Base-by-base conservation (phyloP, 352 stramenopile genomes). In the Phytophthora sp. region DNA sequence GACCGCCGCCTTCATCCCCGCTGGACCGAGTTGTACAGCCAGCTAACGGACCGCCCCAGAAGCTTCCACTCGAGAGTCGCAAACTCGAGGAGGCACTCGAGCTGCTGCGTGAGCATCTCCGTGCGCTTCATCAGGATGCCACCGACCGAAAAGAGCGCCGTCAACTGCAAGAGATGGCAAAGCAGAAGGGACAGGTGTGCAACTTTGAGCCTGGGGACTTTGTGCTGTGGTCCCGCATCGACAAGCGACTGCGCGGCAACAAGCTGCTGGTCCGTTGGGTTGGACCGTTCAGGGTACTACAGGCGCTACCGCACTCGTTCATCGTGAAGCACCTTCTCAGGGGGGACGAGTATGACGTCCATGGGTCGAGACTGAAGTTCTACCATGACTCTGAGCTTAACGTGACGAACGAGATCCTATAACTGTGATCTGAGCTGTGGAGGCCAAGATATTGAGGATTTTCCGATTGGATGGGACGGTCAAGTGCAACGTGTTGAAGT, bases 261-360 rank as follows among this genome's bases (percentile, higher is more conserved):
- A 48, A 57, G 35, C n/a, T 39, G 1, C 17, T 48, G 13, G 49
- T 37, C 7, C 34, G 26, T 4, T 57, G 23, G 15, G 35, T 57
- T 4, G 49, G 23, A 5, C 24, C 49, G 7, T 48, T 57, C 24
- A 9, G 9, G 3, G 35, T 41, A 8, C 8, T 35, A 2, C 24
- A 18, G 4, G 50, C 11, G 11, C 28, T 49, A 13, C 28, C 35
- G 31, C 28, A 58, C 37, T 58, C 50, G 15, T 58, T 49, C 17
- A 17, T 41, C 11, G 20, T 49, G 4, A 17, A n/a, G 10, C 26
- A 50, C 15, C 17, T 58, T 11, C 27, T 49, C 26, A 58, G 26
- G 17, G 50, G 27, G 2, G 27, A 39, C 20, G 23, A 44, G 46
- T 42, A 35, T 31, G 46, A 54, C 11, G 46, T 35, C 3, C 46